Conservation (phyloP, 2,329 filamentous ascomycete species). For the Ophiobolus disseminans region DNA sequence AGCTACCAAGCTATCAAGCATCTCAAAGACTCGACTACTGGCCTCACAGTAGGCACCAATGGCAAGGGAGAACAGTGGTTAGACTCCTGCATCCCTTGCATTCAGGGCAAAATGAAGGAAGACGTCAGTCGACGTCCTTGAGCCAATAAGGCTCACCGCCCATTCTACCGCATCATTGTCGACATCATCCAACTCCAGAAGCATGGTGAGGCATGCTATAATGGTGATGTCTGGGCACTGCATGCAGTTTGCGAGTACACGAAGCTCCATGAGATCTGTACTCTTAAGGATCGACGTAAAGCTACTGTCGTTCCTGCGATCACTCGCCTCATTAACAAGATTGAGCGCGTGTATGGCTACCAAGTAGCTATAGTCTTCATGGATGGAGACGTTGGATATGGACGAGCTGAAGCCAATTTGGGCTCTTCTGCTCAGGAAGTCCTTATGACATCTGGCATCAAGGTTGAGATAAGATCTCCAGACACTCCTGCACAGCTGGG, state of each 20-base stretch:
- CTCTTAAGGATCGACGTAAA: too few relatives aligned
- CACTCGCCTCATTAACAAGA: too few relatives aligned
- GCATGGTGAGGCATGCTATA: constrained; percentile 3
- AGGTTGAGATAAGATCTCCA: background rate
- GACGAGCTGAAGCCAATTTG: background rate
- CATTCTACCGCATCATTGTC: background rate
- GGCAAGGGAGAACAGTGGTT: background rate
- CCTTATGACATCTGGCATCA: constrained; percentile 1
- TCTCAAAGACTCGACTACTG: constrained; percentile 1
- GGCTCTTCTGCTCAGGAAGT: constrained; percentile 3
- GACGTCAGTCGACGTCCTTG: background rate
- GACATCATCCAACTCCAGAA: constrained; percentile 8
- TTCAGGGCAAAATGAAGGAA: too few relatives aligned
- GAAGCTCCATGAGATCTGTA: too few relatives aligned
- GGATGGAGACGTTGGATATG: background rate
- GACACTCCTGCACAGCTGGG: constrained; percentile 3
- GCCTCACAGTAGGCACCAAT: background rate
- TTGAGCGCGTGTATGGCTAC: background rate
- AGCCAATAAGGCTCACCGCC: background rate
- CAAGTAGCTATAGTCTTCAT: background rate
- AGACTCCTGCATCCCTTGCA: background rate
- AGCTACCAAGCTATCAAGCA: constrained; percentile 3
- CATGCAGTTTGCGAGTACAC: background rate
- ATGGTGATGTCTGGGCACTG: constrained; percentile 3
- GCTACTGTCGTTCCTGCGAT: too few relatives aligned